Percentiles rank a stretch among this genome's conserved stretches.
phyloP scores from a whole-genome alignment of 495 filamentous ascomycete genomes.

The Aspergillus baeticus region DNA sequence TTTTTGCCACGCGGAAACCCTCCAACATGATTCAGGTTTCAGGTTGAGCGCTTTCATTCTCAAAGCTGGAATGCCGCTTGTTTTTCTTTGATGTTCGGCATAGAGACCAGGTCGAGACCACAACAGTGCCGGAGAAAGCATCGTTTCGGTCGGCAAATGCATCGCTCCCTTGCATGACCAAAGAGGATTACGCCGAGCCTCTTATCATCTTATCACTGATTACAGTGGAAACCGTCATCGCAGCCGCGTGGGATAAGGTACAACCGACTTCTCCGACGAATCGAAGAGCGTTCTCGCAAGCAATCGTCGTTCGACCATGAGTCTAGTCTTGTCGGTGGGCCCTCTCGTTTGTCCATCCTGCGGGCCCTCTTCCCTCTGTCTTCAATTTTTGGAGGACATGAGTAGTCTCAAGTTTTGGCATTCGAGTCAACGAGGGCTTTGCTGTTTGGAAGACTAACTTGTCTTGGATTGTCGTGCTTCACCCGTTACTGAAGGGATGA shows the following conservation, averaged over 20 bases:
- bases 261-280: not conserved
- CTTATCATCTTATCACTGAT: constrained; percentile 29
- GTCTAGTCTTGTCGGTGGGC: constrained; percentile 13
- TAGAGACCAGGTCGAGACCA: not conserved
- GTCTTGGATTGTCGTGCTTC: constrained; percentile 4
- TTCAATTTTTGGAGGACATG: constrained; percentile 2
- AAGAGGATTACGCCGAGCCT: constrained; percentile 25
- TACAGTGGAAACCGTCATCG: constrained; percentile 12
- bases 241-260: constrained; percentile 18
- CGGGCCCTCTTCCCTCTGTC: constrained; percentile 17
- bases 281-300: not conserved
- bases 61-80: not conserved
- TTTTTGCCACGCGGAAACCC: constrained; percentile 7
- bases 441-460: constrained; percentile 6
- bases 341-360: constrained; percentile 18
- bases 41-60: not conserved
- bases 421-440: not conserved
- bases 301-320: too few relatives aligned
- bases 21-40: constrained; percentile 4
- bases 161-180: constrained; percentile 24
- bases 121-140: too few relatives aligned
- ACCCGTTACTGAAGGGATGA: constrained; percentile 4
- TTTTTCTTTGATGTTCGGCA: not conserved
- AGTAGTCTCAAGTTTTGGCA: not conserved
- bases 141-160: not conserved